Evolutionary conservation across 495 filamentous ascomycete species (phyloP).

Genomic region (Annulohypoxylon stygium): DNA sequence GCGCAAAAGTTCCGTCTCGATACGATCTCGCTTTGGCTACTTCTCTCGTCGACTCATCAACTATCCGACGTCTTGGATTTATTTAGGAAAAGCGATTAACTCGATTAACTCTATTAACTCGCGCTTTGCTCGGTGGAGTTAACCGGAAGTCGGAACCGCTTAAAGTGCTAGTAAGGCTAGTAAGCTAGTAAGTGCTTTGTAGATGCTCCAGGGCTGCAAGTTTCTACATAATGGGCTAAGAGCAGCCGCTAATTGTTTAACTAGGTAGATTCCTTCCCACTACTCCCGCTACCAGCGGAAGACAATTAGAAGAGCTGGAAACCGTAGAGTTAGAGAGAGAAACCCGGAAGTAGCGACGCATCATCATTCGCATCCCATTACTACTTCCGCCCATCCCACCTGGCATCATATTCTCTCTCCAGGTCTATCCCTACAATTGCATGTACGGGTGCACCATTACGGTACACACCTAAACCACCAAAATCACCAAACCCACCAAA

Average conservation of each 20-base stretch:
- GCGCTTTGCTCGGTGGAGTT: conserved; percentile 31
- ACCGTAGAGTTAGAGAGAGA: no score
- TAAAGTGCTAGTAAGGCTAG: conserved; percentile 3
- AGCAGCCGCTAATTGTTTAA: conserved; percentile 25
- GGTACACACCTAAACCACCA: conserved; percentile 14
- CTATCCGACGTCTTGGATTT: conserved; percentile 34
- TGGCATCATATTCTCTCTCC: neutral
- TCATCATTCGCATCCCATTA: conserved; percentile 5
- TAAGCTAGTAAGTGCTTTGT: neutral
- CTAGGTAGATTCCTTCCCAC: conserved; percentile 18
- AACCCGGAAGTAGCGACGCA: conserved; percentile 6
- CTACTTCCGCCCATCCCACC: neutral
- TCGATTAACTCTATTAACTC: conserved; percentile 9
- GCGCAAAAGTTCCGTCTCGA: conserved; percentile 42
- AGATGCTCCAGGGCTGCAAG: conserved; percentile 34
- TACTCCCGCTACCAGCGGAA: neutral
- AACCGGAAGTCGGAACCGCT: conserved; percentile 43
- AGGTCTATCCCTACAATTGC: conserved; percentile 6
- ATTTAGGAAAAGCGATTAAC: conserved; percentile 32
- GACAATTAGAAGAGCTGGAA: neutral
- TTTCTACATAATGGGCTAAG: conserved; percentile 37
- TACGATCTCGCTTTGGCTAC: conserved; percentile 37
- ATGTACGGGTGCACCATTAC: conserved; percentile 1
- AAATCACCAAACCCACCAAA: conserved; percentile 4
- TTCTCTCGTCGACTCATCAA: conserved; percentile 33